Conservation (phyloP, 2,329 filamentous ascomycete species). For the Cladosporium colombiae region DNA sequence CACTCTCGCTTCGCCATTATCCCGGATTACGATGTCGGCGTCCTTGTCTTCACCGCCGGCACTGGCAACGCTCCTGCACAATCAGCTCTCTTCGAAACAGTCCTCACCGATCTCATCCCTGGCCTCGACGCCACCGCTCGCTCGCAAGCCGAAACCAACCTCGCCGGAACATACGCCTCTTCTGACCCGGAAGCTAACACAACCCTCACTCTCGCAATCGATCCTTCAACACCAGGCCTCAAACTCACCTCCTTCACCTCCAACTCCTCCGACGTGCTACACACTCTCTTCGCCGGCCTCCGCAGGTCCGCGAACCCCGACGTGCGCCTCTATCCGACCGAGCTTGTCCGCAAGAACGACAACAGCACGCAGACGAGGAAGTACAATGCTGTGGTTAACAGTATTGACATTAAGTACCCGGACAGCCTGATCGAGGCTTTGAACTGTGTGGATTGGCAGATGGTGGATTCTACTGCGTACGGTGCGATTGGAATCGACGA, state of each 20-base stretch:
- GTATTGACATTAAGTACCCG: constrained; percentile 18
- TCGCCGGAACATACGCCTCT: constrained; percentile 32
- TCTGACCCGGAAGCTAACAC: constrained; percentile 26
- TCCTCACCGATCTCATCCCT: constrained; percentile 29
- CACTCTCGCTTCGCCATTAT: constrained; percentile 40
- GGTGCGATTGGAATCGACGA: constrained; percentile 26
- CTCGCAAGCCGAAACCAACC: constrained; percentile 31
- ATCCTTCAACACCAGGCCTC: constrained; percentile 32
- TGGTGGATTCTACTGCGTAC: constrained; percentile 26
- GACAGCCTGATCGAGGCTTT: constrained; percentile 20
- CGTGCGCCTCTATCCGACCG: constrained; percentile 32
- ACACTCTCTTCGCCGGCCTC: constrained; percentile 19
- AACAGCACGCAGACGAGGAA: constrained; percentile 17
- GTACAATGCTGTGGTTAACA: constrained; percentile 21
- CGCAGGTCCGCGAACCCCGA: constrained; percentile 18
- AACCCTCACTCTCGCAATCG: constrained; percentile 31
- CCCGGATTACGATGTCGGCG: constrained; percentile 50
- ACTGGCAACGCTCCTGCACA: constrained; percentile 19
- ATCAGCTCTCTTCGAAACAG: constrained; percentile 25
- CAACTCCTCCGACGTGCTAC: constrained; percentile 38
- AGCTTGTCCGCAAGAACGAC: constrained; percentile 23
- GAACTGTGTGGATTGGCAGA: constrained; percentile 23
- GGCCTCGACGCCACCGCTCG: constrained; percentile 34
- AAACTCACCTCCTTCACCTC: constrained; percentile 35
- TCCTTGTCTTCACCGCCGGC: constrained; percentile 45